Base-by-base conservation (phyloP, 352 stramenopile species). In the Phytophthora europaea region DNA sequence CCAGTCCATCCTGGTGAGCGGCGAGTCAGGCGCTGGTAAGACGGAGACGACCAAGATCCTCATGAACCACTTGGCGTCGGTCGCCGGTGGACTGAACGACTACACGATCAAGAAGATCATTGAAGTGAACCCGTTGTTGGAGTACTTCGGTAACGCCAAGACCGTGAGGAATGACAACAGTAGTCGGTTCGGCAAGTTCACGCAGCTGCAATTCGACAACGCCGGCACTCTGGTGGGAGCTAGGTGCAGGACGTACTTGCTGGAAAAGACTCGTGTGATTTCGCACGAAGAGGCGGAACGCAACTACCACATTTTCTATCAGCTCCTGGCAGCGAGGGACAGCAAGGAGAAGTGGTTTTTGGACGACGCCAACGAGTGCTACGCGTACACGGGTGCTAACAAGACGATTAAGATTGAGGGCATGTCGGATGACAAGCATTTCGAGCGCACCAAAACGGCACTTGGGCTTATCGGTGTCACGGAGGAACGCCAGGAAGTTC, bases 101-200 rank as follows among this genome's bases (percentile, higher is more conserved):
- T 81, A 78, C 45, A 93, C 88, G 7, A 93, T 95, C 66, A 89
- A 92, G 67, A 89, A 92, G 61, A 93, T 93, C 59, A 92, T 95
- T 47, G 78, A 96, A 55, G 84, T 94, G 13, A 96, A 93, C 65
- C 89, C 89, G 48, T 76, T 96, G 52, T 79, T 96, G n/a, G 89
- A 96, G 65, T 91, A 82, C 16, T 96, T 96, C 61, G 89, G 89
- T 31, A 96, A 96, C 77, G 97, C 97, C 69, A 98, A 98, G 73
- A 99, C 97, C 6, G 85, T 99, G 33, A 83, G 97, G 10, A 99
- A 99, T 79, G 94, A 99, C 80, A 99, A 99, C 81, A 98, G 90
- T 57, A 93, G 73, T 67, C 91, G 97, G 23, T 99, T 99, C 77
- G 97, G 97, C 40, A 99, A 99, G 78, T 99, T 98, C 70, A 99